Evolutionary conservation across 768 basidiomycete genomes (phyloP).

Genomic region (Lyophyllum atratum): DNA sequence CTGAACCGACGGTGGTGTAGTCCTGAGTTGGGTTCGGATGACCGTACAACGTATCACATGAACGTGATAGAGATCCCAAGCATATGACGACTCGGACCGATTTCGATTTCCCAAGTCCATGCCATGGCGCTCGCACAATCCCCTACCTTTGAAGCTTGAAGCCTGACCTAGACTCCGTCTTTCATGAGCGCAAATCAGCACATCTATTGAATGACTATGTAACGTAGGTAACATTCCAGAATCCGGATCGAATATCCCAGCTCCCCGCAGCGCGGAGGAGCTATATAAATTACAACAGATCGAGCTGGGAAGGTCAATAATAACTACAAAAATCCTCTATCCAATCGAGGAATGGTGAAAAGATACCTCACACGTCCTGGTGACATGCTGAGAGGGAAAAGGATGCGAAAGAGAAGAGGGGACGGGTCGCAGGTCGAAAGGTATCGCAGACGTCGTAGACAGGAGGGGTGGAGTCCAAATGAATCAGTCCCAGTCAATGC

Average conservation of each 20-base stretch:
- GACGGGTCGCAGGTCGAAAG: background rate
- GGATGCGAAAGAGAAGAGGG: background rate
- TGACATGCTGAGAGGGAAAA: background rate
- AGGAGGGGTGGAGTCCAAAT: slow-evolving; percentile 4
- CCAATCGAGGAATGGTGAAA: background rate
- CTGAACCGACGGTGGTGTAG: too few species aligned
- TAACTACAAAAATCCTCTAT: background rate
- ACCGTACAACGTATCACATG: too few species aligned
- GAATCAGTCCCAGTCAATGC: slow-evolving; percentile 79
- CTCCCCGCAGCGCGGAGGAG: background rate
- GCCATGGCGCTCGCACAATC: too few species aligned
- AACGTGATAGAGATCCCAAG: background rate
- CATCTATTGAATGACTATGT: background rate
- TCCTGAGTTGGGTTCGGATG: too few species aligned
- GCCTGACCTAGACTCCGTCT: background rate
- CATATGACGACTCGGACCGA: background rate
- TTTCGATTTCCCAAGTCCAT: too few species aligned
- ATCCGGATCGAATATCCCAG: slow-evolving; percentile 1
- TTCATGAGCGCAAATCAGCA: background rate
- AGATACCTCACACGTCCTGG: slow-evolving; percentile 1
- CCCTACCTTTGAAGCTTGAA: too few species aligned
- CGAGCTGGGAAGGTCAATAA: background rate
- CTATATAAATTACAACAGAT: slow-evolving; percentile 7
- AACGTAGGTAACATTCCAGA: background rate
- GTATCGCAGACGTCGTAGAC: slow-evolving; percentile 9